Evolutionary conservation across 345 rosid genomes (phyloP), one percentile per base, ranked within the genome.

Genomic region (Hibiscus mutabilis): DNA sequence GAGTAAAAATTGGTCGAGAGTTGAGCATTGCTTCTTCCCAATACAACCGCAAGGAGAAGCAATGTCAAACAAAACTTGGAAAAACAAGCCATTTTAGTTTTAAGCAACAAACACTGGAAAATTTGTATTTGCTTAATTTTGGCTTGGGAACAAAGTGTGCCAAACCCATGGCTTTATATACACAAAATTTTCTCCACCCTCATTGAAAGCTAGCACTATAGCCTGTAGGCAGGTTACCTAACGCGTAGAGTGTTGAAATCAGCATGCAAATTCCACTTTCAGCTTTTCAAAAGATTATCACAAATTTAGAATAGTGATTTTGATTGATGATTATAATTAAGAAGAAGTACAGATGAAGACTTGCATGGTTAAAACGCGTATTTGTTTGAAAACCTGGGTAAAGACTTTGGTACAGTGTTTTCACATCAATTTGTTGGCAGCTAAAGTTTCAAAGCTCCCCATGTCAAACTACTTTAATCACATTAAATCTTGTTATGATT

Each of bases 1-100:
- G 85, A 79, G 85, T 94, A 94, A 76, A 85, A 89, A 62, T 40
- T 70, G 6, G 87, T 79, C 1, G 93, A 78, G 59, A 94, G 98
- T 72, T 94, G 96, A 74, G 95, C 96, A 60, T 70, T 70, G 1
- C 83, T 62, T 78, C 79, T 65, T 49, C 79, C 71, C 18, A 79
- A 29, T 60, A 78, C 51, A n/a, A 80, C 67, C 56, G 74, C 74
- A n/a, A 84, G 33, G 56, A 86, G 73, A 79, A 75, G 77, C 62
- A 85, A 62, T 73, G 79, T 66, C 13, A 77, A 7, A 63, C 72
- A 42, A 55, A 73, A 58, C 58, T 40, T 76, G 25, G 69, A 18
- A 10, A 82, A 72, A 60, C 76, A 58, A 25, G 84, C 78, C 83
- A 84, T 81, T 3, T 21, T 14, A 22, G 33, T 3, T 9, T 1